These are phyloP conservation scores for Pontederia paniculata DNA, from an alignment of 176 grass and related monocot genomes.

Conservation along the genomic window DNA sequence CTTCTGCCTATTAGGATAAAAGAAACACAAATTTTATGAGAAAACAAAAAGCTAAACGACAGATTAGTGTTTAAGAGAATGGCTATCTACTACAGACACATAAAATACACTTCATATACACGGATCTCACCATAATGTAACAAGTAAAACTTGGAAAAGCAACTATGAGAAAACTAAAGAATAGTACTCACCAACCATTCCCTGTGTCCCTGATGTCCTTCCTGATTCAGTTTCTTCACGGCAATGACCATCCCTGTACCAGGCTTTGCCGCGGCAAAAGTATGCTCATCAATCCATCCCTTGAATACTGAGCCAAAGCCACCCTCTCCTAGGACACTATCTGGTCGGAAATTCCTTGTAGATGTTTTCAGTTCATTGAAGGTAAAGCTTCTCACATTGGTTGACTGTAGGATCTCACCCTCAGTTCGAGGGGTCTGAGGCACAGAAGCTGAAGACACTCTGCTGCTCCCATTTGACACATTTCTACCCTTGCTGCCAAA, in stretches of 20 bases:
- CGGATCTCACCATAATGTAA: too few relatives aligned
- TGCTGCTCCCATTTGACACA: not conserved
- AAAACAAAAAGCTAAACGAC: too few relatives aligned
- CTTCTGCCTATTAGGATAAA: slow-evolving; percentile 41
- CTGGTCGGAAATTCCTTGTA: not conserved
- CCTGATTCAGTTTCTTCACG: slow-evolving; percentile 2
- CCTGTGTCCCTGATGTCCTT: slow-evolving; percentile 1
- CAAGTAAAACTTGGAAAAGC: too few relatives aligned
- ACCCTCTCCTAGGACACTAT: not conserved
- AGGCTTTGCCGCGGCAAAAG: not conserved
- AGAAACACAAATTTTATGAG: not conserved
- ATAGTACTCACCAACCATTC: slow-evolving; percentile 7
- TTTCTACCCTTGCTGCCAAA: not conserved
- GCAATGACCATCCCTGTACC: not conserved
- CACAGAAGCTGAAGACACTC: slow-evolving; percentile 1
- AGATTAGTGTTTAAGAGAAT: too few relatives aligned
- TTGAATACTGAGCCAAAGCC: slow-evolving; percentile 1
- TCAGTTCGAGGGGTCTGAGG: not conserved
- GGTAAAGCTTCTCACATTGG: slow-evolving; percentile 5
- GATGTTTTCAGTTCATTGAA: slow-evolving; percentile 2
- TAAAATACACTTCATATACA: too few relatives aligned
- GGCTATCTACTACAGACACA: too few relatives aligned
- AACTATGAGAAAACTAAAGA: not conserved
- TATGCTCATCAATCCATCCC: slow-evolving; percentile 4
- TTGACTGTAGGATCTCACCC: not conserved